phyloP scores from a whole-genome alignment of 208 protist genomes.

The Leishmania guyanensis region DNA sequence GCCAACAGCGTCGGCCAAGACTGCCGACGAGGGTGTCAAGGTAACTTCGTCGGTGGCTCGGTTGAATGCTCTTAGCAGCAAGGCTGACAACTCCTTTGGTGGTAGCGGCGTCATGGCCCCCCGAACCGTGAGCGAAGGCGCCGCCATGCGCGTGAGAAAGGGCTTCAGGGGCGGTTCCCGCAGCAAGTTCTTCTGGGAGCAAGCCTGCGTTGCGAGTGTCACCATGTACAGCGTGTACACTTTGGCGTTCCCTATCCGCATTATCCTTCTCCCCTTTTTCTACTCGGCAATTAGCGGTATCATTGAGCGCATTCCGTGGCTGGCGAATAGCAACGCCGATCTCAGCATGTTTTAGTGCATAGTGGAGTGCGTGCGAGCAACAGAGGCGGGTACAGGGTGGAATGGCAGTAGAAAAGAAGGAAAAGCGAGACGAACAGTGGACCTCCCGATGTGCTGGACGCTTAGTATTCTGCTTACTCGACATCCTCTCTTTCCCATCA shows the following conservation, averaged over 20 bases:
- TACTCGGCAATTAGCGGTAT: conserved; percentile 68
- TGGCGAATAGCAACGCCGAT: conserved; percentile 55
- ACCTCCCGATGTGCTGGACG: neutral
- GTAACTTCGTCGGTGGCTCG: conserved; percentile 59
- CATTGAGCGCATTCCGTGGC: conserved; percentile 73
- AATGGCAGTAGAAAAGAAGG: neutral
- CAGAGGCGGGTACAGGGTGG: neutral
- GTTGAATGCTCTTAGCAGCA: conserved; percentile 53
- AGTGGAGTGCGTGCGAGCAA: neutral
- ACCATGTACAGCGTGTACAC: conserved; percentile 71
- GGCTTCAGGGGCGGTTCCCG: conserved; percentile 35
- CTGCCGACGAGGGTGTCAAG: conserved; percentile 31
- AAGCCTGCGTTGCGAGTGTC: conserved; percentile 48
- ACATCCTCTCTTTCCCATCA: neutral
- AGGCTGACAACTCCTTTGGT: conserved; percentile 6
- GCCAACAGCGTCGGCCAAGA: neutral
- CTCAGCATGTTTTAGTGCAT: conserved; percentile 10
- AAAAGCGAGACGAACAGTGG: neutral
- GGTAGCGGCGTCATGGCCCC: conserved; percentile 11
- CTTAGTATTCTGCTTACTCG: neutral
- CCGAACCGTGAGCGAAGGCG: conserved; percentile 21
- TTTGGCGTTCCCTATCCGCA: conserved; percentile 78
- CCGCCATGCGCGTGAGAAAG: conserved; percentile 34
- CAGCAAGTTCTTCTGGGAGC: conserved; percentile 80
- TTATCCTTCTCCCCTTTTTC: conserved; percentile 69